These are phyloP conservation scores for Pelargonium australe DNA, from an alignment of 441 rosid species.

Conservation along the genomic window DNA sequence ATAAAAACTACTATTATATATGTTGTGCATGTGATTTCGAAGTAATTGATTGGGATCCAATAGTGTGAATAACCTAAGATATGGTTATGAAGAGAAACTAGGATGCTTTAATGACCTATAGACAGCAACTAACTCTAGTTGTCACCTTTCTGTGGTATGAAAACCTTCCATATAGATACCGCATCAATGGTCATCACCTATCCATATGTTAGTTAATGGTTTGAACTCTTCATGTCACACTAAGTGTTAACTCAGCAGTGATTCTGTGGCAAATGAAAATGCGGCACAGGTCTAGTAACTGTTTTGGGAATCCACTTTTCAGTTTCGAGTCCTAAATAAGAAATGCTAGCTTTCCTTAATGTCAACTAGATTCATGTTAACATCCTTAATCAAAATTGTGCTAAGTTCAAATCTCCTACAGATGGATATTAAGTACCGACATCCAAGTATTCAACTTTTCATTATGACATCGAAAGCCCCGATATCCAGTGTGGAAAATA, in stretches of 20 bases:
- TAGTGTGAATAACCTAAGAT: not conserved
- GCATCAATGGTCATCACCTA: too few relatives aligned
- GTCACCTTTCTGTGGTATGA: too few relatives aligned
- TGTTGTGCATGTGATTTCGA: conserved; percentile 10
- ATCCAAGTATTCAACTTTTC: conserved; percentile 83
- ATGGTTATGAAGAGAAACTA: not conserved
- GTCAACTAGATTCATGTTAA: not conserved
- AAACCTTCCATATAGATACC: too few relatives aligned
- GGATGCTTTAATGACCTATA: not conserved
- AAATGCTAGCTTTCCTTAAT: not conserved
- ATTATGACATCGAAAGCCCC: conserved; percentile 50
- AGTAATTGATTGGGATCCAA: not conserved
- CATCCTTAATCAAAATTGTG: not conserved
- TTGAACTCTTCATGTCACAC: too few relatives aligned
- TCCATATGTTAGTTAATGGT: too few relatives aligned
- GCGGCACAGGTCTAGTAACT: too few relatives aligned
- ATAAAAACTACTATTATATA: conserved; percentile 1
- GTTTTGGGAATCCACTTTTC: too few relatives aligned
- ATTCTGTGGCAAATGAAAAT: too few relatives aligned
- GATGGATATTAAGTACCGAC: conserved; percentile 83
- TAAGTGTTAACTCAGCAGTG: too few relatives aligned
- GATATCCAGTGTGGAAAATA: conserved; percentile 24
- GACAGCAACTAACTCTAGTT: not conserved
- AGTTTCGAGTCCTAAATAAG: conserved; percentile 6
- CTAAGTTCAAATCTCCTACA: conserved; percentile 24